A percentile compares a stretch with the other conserved stretches of the same genome.
These are phyloP conservation scores for Nepenthes alata DNA, from an alignment of 179 eudicot genomes.

Conservation along the genomic window DNA sequence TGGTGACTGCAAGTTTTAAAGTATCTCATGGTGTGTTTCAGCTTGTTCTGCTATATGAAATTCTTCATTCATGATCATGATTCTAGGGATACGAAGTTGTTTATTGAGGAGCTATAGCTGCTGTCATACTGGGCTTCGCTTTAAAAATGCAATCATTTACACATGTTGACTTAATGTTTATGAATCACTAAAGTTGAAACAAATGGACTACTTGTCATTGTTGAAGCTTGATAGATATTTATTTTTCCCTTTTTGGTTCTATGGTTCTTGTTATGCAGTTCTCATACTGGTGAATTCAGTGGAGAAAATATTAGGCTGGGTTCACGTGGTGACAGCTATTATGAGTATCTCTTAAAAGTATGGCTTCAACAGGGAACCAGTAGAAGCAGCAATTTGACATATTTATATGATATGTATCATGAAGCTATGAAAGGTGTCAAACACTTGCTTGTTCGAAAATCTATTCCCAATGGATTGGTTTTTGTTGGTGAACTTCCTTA, in stretches of 20 bases:
- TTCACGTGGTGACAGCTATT: conserved; percentile 98
- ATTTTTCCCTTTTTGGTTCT: neutral
- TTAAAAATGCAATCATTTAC: no score
- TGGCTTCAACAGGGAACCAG: conserved; percentile 76
- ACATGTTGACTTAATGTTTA: no score
- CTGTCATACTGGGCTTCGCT: no score
- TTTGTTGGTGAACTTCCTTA: conserved; percentile 90
- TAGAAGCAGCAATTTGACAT: conserved; percentile 32
- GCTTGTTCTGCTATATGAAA: no score
- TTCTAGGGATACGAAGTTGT: no score
- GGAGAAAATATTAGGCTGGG: conserved; percentile 88
- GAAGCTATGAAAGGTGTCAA: conserved; percentile 94
- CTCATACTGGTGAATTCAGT: conserved; percentile 69
- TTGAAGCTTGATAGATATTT: neutral
- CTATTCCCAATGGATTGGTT: conserved; percentile 68
- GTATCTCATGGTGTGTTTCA: no score
- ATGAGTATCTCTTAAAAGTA: conserved; percentile 89
- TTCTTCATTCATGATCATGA: no score
- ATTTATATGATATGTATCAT: conserved; percentile 68
- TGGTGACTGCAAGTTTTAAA: no score
- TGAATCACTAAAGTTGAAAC: no score
- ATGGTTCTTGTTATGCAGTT: conserved; percentile 38
- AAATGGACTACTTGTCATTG: no score
- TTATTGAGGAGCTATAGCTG: no score
- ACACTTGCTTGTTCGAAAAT: conserved; percentile 72